phyloP scores from a whole-genome alignment of 805 yeast genomes.

The Candida pseudofarinosa region DNA sequence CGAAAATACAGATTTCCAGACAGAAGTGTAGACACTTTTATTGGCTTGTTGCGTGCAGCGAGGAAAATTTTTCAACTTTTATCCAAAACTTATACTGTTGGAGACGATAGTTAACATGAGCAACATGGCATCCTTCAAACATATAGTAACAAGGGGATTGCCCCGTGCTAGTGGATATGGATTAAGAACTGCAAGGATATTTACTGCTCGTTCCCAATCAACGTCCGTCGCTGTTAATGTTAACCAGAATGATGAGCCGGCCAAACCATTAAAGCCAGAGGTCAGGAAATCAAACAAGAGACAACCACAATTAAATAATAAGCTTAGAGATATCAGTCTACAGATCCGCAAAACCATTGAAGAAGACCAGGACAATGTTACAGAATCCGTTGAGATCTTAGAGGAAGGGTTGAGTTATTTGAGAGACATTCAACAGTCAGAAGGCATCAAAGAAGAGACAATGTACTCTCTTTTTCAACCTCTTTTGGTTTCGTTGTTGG shows the following conservation, averaged over 20 bases:
- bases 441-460: slow-evolving; percentile 23
- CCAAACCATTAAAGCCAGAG: background rate
- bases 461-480: slow-evolving; percentile 26
- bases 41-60: background rate
- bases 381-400: slow-evolving; percentile 33
- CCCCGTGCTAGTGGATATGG: slow-evolving; percentile 2
- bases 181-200: background rate
- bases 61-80: background rate
- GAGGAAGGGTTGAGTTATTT: slow-evolving; percentile 39
- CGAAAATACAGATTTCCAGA: background rate
- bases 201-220: slow-evolving; percentile 7
- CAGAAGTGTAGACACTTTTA: background rate
- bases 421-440: slow-evolving; percentile 33
- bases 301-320: slow-evolving; percentile 17
- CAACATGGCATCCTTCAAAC: slow-evolving; percentile 18
- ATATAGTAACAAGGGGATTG: slow-evolving; percentile 5
- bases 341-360: slow-evolving; percentile 27
- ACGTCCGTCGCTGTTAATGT: slow-evolving; percentile 1
- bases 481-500: slow-evolving; percentile 18
- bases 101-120: background rate
- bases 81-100: background rate
- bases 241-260: slow-evolving; percentile 1
- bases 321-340: slow-evolving; percentile 29
- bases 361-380: slow-evolving; percentile 13
- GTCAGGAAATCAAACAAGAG: slow-evolving; percentile 2